These are phyloP conservation scores for Apophysomyces elegans DNA, from an alignment of 371 early-diverging fungal species.

Conservation along the genomic window DNA sequence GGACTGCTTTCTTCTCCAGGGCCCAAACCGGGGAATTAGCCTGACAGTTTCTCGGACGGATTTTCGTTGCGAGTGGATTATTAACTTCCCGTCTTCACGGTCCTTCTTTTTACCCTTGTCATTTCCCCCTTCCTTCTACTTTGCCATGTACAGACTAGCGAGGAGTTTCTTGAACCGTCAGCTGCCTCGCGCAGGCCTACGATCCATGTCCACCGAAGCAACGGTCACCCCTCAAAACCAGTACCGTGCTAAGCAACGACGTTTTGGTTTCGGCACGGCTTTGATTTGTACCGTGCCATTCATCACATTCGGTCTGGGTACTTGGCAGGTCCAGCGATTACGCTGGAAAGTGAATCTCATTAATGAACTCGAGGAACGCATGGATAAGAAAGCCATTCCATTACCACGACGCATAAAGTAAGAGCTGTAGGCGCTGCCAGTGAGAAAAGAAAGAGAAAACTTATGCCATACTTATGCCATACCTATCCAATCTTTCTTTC, in stretches of 20 bases:
- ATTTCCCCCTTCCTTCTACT: neutral
- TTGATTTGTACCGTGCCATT: slow-evolving; percentile 71
- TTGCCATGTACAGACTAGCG: neutral
- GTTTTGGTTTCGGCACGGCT: slow-evolving; percentile 46
- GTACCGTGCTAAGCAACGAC: slow-evolving; percentile 30
- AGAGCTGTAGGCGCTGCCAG: neutral
- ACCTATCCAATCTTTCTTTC: neutral
- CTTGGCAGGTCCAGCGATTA: slow-evolving; percentile 91
- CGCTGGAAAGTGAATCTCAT: slow-evolving; percentile 89
- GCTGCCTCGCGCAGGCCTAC: neutral
- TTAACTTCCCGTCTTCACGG: too few relatives aligned
- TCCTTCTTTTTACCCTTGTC: too few relatives aligned
- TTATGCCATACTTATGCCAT: neutral
- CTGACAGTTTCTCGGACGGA: too few relatives aligned
- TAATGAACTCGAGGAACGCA: slow-evolving; percentile 68
- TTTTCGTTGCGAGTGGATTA: too few relatives aligned
- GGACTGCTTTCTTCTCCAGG: too few relatives aligned
- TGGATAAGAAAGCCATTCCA: slow-evolving; percentile 68
- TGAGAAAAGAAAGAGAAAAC: neutral
- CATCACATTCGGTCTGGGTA: slow-evolving; percentile 82
- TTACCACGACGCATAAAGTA: slow-evolving; percentile 73
- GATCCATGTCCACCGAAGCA: slow-evolving; percentile 3
- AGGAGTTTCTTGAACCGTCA: neutral
- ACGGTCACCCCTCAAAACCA: neutral
- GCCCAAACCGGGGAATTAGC: too few relatives aligned